Conservation (phyloP, 2,329 filamentous ascomycete species). For the Arthrobotrys iridis region DNA sequence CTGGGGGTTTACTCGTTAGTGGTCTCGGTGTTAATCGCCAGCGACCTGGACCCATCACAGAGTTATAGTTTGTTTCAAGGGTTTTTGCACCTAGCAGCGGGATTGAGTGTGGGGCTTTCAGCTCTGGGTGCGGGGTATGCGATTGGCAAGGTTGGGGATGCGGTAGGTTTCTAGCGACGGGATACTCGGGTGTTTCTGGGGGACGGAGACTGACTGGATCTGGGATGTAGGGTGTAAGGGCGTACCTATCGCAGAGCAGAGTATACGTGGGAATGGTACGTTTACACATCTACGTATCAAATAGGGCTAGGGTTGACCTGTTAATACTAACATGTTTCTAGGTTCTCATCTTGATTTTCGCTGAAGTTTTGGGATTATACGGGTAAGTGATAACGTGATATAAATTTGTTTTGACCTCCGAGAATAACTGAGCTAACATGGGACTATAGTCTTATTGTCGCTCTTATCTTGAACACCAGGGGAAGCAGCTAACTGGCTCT, state of each 20-base stretch:
- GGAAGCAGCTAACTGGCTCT: conserved; percentile 53
- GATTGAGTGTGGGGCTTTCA: conserved; percentile 88
- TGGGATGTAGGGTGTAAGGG: conserved; percentile 73
- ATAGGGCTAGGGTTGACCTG: too few relatives aligned
- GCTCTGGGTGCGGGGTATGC: conserved; percentile 95
- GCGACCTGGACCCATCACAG: conserved; percentile 76
- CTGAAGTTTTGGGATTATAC: conserved; percentile 94
- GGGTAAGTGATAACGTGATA: conserved; percentile 73
- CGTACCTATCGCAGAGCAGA: conserved; percentile 94
- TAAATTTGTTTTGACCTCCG: background rate
- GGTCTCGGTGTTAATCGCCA: conserved; percentile 93
- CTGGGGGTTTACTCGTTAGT: conserved; percentile 98
- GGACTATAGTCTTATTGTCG: conserved; percentile 38
- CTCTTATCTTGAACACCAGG: conserved; percentile 58
- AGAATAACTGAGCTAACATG: background rate
- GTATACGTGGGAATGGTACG: conserved; percentile 99
- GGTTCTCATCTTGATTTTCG: conserved; percentile 74
- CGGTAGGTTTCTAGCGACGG: conserved; percentile 66
- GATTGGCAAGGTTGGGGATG: conserved; percentile 94
- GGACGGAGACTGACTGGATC: conserved; percentile 9
- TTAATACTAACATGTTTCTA: conserved; percentile 10
- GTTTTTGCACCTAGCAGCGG: conserved; percentile 92
- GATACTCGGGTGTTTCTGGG: background rate
- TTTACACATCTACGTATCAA: conserved; percentile 71
- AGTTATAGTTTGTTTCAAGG: conserved; percentile 86